phyloP scores from a whole-genome alignment of 305 asterid species.

The Fraxinus latifolia region DNA sequence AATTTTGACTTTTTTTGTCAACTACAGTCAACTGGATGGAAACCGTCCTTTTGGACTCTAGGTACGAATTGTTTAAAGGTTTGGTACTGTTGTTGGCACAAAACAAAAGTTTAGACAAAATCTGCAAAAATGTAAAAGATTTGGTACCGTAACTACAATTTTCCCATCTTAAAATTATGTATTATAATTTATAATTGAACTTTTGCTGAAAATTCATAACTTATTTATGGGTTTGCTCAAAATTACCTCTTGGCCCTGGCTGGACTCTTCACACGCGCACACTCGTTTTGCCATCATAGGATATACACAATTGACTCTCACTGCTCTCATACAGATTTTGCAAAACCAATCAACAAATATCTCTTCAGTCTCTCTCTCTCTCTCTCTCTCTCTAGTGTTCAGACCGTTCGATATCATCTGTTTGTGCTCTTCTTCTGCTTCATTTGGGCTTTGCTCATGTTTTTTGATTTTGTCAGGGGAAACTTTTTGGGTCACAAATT shows the following conservation, averaged over 20 bases:
- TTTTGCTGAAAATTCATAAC: background rate
- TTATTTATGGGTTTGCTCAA: background rate
- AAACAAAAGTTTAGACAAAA: too few species aligned
- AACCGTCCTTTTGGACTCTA: too few species aligned
- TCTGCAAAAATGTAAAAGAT: too few species aligned
- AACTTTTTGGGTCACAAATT: background rate
- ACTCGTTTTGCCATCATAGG: background rate
- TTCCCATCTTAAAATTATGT: too few species aligned
- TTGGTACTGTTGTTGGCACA: too few species aligned
- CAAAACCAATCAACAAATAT: constrained; percentile 24
- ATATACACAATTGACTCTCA: constrained; percentile 19
- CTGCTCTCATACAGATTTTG: constrained; percentile 17
- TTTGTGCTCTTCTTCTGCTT: constrained; percentile 6
- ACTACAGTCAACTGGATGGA: too few species aligned
- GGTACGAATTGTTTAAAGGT: too few species aligned
- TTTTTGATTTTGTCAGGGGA: background rate
- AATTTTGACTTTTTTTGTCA: too few species aligned
- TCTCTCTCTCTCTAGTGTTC: constrained; percentile 1
- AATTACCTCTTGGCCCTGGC: background rate
- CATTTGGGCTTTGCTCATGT: background rate
- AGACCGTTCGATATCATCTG: background rate
- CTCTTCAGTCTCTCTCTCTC: background rate
- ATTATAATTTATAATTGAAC: background rate
- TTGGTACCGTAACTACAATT: too few species aligned
- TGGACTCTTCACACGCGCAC: constrained; percentile 3